Percentiles rank a stretch among this genome's conserved stretches.
Conservation (phyloP, 2,329 filamentous ascomycete genomes). For the Diaporthe batatas region DNA sequence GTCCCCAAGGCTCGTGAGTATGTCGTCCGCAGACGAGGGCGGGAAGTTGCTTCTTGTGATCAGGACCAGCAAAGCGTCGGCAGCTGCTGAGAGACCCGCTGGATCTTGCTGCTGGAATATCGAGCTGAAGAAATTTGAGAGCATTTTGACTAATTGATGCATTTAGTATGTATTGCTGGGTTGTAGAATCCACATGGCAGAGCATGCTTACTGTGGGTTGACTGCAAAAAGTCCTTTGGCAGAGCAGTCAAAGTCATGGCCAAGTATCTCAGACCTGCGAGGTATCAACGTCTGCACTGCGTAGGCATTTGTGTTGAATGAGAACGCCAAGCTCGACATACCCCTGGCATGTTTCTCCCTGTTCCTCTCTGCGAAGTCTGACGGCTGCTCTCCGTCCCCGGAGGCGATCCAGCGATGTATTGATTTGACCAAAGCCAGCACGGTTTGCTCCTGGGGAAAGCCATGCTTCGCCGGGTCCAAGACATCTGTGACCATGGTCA, state of each 20-base stretch:
- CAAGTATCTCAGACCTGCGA: constrained; percentile 67
- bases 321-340: not conserved
- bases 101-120: constrained; percentile 40
- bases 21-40: constrained; percentile 31
- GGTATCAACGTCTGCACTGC: constrained; percentile 34
- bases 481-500: constrained; percentile 7
- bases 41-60: constrained; percentile 36
- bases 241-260: constrained; percentile 66
- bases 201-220: constrained; percentile 60
- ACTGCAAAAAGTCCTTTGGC: constrained; percentile 59
- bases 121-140: constrained; percentile 34
- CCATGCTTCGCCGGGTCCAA: constrained; percentile 26
- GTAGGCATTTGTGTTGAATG: not conserved
- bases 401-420: constrained; percentile 35
- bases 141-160: constrained; percentile 32
- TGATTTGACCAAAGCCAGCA: constrained; percentile 35
- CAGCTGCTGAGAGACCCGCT: constrained; percentile 35
- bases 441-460: constrained; percentile 20
- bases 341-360: constrained; percentile 31
- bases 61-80: constrained; percentile 39
- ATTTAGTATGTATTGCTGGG: not conserved
- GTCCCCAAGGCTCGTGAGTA: constrained; percentile 31
- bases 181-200: not conserved
- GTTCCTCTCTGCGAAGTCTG: constrained; percentile 30
- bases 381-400: constrained; percentile 15